A percentile compares a stretch with the other conserved stretches of the same genome.
Evolutionary conservation across 2,329 filamentous ascomycete genomes (phyloP).

Genomic region (Colletotrichum chrysophilum): DNA sequence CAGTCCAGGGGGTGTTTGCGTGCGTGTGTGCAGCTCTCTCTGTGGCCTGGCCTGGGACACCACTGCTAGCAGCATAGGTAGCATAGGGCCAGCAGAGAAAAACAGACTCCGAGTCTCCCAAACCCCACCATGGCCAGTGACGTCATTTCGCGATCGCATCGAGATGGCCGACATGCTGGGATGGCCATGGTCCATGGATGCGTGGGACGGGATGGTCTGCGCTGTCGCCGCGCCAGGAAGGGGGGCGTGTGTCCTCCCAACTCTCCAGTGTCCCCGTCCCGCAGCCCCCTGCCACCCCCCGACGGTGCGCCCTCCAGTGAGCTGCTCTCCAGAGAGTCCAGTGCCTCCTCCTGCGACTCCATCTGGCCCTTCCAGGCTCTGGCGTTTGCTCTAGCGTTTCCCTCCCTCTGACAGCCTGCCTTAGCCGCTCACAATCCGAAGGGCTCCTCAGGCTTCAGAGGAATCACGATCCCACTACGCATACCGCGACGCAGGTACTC

Average conservation of each 20-base stretch:
- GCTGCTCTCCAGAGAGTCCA: background rate
- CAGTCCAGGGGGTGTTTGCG: background rate
- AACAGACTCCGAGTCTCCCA: background rate
- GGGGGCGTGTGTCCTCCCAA: background rate
- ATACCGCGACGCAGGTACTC: background rate
- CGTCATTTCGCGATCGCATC: slow-evolving; percentile 19
- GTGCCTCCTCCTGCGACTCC: background rate
- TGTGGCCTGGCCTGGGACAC: background rate
- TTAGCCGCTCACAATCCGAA: slow-evolving; percentile 8
- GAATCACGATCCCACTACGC: background rate
- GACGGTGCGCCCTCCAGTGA: background rate
- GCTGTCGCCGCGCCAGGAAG: background rate
- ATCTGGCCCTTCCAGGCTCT: background rate
- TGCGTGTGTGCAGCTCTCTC: background rate
- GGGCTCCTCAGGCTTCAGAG: background rate
- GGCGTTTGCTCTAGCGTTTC: background rate
- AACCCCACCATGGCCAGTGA: background rate
- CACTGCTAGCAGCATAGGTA: background rate
- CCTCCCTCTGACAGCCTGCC: background rate
- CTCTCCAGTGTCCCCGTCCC: background rate
- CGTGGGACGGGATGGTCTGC: background rate
- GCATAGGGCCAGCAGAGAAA: background rate
- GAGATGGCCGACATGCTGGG: slow-evolving; percentile 16
- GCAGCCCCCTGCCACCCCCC: background rate
- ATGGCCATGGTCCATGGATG: background rate